phyloP scores from a whole-genome alignment of 2,329 filamentous ascomycete genomes.

The Beauveria sp. region DNA sequence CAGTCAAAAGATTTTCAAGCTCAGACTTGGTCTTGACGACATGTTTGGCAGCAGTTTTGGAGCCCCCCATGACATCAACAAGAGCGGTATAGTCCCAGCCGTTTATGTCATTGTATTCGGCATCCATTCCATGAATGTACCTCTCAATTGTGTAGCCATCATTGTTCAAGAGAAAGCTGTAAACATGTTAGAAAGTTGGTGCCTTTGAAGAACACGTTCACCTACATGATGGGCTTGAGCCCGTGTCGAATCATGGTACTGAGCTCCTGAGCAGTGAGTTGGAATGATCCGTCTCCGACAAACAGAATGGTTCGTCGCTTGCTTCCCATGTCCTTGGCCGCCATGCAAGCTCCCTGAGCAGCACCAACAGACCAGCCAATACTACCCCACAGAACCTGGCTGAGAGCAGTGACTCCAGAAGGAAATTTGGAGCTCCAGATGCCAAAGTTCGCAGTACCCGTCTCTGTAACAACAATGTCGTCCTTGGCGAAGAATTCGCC shows the following conservation, averaged over 20 bases:
- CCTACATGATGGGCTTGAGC: conserved; percentile 69
- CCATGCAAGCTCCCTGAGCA: conserved; percentile 61
- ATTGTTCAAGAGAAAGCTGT: conserved; percentile 70
- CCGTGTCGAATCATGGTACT: conserved; percentile 73
- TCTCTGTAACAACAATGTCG: conserved; percentile 80
- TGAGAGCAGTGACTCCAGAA: conserved; percentile 66
- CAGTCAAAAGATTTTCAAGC: conserved; percentile 55
- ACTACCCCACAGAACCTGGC: conserved; percentile 67
- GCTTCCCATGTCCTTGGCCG: conserved; percentile 55
- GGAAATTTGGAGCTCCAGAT: conserved; percentile 83
- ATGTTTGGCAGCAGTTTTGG: conserved; percentile 53
- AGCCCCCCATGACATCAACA: conserved; percentile 60
- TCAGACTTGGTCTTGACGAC: conserved; percentile 62
- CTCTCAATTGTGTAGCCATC: conserved; percentile 87
- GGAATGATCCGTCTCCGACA: conserved; percentile 82
- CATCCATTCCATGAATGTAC: conserved; percentile 77
- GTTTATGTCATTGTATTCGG: conserved; percentile 72
- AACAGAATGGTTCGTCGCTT: conserved; percentile 69
- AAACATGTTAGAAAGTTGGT: not conserved
- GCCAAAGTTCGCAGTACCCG: conserved; percentile 81
- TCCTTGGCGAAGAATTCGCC: conserved; percentile 63
- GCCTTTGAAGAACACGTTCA: conserved; percentile 11
- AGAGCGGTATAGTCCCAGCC: conserved; percentile 67
- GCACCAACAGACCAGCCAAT: conserved; percentile 56
- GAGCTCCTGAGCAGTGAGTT: conserved; percentile 77